Evolutionary conservation across 257 asterid species (phyloP), one percentile per base, ranked within the genome.

Genomic region (Nicotiana benthamiana): DNA sequence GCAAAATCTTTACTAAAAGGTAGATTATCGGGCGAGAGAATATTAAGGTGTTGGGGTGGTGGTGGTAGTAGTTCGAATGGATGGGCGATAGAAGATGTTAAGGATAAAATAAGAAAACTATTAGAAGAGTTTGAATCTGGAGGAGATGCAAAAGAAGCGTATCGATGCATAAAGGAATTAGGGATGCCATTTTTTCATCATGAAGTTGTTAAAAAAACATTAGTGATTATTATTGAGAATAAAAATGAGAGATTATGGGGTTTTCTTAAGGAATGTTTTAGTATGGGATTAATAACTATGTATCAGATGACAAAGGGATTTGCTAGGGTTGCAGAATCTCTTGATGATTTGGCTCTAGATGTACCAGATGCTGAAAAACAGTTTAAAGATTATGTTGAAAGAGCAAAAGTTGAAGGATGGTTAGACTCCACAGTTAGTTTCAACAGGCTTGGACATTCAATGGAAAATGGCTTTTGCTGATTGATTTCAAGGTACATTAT

Each of bases 121-220:
- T 56, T 95, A 34, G 97, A 91, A 77, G 98, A 95, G 80, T 93
- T 81, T 16, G 97, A 83, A 65, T 90, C 93, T 0, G 99, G 98
- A 2, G 99, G 99, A 11, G 99, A 91, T 72, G 87, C 85, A 0
- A 83, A 92, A 20, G 99, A 95, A 85, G 98, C 99, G 1, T 92
- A 94, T 64, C 80, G 93, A 3, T 95, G 99, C 90, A 91, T 95
- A 81, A 95, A 92, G 87, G 99, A 95, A 61, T 75, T 95, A 16
- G 92, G 98, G 11, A 95, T 95, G 98, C 97, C 99, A 18, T 95
- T 95, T 65, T 95, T 95, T 30, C 99, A 95, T 72, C 99, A 95
- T 66, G 98, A 95, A 75, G 99, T 93, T 2, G 97, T 95, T 81
- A 95, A 95, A 84, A 95, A 91, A 77, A 83, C 89, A 4, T 17